Evolutionary conservation across 2,329 filamentous ascomycete genomes (phyloP).

Genomic region (Penicillium sp.): DNA sequence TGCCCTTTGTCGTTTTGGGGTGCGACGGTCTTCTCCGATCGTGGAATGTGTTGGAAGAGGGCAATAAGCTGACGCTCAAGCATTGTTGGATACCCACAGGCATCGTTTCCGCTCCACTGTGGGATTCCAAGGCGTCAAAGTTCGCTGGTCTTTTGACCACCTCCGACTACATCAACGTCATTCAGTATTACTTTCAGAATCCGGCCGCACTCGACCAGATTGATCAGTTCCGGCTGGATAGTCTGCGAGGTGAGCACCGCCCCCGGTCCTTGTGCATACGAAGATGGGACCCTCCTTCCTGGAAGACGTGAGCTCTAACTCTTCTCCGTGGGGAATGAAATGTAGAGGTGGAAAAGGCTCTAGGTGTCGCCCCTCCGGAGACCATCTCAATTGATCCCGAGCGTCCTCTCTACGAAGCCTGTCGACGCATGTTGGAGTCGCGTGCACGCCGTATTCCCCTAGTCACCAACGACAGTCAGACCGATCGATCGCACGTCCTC

Average conservation of each 20-base stretch:
- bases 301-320: too few species aligned
- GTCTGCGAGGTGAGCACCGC: slow-evolving; percentile 65
- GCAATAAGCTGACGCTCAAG: slow-evolving; percentile 16
- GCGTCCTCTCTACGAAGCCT: slow-evolving; percentile 87
- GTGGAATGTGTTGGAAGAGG: neutral
- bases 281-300: too few species aligned
- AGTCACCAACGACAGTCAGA: slow-evolving; percentile 91
- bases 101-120: slow-evolving; percentile 94
- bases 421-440: slow-evolving; percentile 87
- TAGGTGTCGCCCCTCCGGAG: slow-evolving; percentile 84
- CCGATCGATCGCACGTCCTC: slow-evolving; percentile 82
- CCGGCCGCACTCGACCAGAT: slow-evolving; percentile 83
- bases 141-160: slow-evolving; percentile 93
- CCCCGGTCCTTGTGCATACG: too few species aligned
- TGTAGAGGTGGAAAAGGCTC: slow-evolving; percentile 87
- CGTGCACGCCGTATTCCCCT: slow-evolving; percentile 89
- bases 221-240: slow-evolving; percentile 88
- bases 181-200: slow-evolving; percentile 98
- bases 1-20: neutral
- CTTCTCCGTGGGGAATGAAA: too few species aligned
- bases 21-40: neutral
- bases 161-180: slow-evolving; percentile 96
- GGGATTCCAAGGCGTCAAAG: slow-evolving; percentile 87
- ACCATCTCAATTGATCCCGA: slow-evolving; percentile 94
- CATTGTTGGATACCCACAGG: slow-evolving; percentile 49